Conservation (phyloP, 2,329 filamentous ascomycete genomes). For the Colletotrichum chrysophilum region DNA sequence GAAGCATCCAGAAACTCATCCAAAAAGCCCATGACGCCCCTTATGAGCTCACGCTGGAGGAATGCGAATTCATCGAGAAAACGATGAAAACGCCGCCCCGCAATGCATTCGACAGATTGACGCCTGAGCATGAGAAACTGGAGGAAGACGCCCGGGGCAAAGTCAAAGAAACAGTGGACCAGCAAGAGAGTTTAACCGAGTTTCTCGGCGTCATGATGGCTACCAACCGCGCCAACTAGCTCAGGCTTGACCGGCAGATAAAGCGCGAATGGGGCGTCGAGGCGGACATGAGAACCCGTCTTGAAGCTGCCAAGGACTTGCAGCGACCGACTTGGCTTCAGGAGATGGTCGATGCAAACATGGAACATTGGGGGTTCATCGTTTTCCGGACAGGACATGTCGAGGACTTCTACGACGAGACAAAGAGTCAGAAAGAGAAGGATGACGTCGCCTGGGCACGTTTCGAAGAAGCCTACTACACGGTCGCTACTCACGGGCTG, state of each 20-base stretch:
- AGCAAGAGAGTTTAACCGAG: neutral
- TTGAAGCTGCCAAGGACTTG: neutral
- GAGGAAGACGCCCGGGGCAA: neutral
- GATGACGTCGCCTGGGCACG: neutral
- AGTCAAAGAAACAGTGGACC: neutral
- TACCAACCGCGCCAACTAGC: neutral
- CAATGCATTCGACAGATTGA: neutral
- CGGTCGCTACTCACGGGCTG: neutral
- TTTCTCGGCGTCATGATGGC: neutral
- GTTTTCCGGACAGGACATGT: neutral
- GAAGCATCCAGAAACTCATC: neutral
- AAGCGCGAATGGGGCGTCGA: neutral
- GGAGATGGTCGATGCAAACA: neutral
- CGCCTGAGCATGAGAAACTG: neutral
- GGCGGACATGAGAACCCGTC: neutral
- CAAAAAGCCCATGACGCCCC: neutral
- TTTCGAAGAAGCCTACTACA: neutral
- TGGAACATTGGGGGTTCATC: neutral
- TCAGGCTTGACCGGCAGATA: neutral
- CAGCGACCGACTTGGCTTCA: neutral
- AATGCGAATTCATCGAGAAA: neutral
- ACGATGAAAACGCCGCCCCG: neutral
- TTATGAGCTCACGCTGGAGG: neutral
- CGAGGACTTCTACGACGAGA: rapidly evolving
- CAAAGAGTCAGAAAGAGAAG: neutral